Conservation (phyloP, 257 asterid species). For the Nicotiana benthamiana region DNA sequence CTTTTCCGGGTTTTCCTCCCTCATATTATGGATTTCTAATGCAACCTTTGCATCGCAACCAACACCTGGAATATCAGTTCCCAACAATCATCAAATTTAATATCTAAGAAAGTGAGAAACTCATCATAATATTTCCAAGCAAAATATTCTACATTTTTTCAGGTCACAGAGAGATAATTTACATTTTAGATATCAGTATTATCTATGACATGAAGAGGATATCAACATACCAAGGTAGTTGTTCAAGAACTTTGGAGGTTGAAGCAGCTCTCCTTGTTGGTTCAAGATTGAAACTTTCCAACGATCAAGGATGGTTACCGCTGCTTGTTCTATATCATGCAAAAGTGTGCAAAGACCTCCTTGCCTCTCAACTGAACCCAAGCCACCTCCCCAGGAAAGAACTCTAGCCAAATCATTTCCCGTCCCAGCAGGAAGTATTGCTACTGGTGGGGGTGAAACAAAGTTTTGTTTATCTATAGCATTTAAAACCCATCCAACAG, state of each 20-base stretch:
- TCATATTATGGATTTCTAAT: slow-evolving; percentile 86
- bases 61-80: slow-evolving; percentile 50
- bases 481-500: slow-evolving; percentile 93
- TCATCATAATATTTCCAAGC: background rate
- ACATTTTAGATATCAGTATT: background rate
- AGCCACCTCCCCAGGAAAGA: slow-evolving; percentile 96
- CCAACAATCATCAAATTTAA: background rate
- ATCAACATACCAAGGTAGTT: slow-evolving; percentile 78
- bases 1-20: slow-evolving; percentile 99
- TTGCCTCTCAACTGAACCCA: slow-evolving; percentile 96
- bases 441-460: slow-evolving; percentile 99
- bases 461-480: slow-evolving; percentile 83
- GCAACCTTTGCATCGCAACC: slow-evolving; percentile 99
- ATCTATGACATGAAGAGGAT: background rate
- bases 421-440: slow-evolving; percentile 98
- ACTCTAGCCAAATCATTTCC: slow-evolving; percentile 99
- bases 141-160: background rate
- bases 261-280: slow-evolving; percentile 61
- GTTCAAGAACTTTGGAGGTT: slow-evolving; percentile 70
- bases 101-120: background rate
- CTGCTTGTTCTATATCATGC: slow-evolving; percentile 90
- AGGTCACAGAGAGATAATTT: background rate
- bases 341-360: slow-evolving; percentile 89
- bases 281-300: slow-evolving; percentile 73
- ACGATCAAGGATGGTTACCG: slow-evolving; percentile 95